These are phyloP conservation scores for Cyberlindnera japonica DNA, from an alignment of 805 yeast genomes.

Conservation along the genomic window DNA sequence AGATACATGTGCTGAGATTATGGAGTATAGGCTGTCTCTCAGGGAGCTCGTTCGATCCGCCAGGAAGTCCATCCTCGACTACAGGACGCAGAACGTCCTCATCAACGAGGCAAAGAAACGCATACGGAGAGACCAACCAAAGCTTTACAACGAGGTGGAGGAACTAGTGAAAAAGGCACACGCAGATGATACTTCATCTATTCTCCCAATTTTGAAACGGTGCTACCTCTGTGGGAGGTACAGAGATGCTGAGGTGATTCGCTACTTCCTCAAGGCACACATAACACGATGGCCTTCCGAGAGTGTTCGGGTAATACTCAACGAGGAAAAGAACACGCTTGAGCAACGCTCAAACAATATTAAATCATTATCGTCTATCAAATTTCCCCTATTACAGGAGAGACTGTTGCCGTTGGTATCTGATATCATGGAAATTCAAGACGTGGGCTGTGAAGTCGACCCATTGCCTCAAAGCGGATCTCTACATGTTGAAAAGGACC, in stretches of 20 bases:
- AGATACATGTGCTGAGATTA: too few species aligned
- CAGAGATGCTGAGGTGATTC: conserved; percentile 18
- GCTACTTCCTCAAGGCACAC: conserved; percentile 21
- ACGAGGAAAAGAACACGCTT: conserved; percentile 11
- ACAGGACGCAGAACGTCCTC: conserved; percentile 11
- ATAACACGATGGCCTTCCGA: conserved; percentile 25
- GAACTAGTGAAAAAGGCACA: conserved; percentile 4
- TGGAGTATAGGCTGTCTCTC: too few species aligned
- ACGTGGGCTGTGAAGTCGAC: background rate
- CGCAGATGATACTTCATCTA: conserved; percentile 3
- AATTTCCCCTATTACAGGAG: conserved; percentile 14
- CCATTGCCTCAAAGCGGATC: conserved; percentile 1
- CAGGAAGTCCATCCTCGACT: conserved; percentile 11
- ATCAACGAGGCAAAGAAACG: conserved; percentile 10
- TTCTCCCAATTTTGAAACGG: conserved; percentile 17
- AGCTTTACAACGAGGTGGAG: conserved; percentile 8
- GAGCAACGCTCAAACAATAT: conserved; percentile 9
- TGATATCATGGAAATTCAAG: background rate
- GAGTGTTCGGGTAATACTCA: conserved; percentile 8
- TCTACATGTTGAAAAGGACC: conserved; percentile 8
- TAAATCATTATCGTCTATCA: conserved; percentile 4
- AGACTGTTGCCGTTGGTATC: conserved; percentile 14
- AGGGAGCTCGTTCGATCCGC: conserved; percentile 5
- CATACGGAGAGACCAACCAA: conserved; percentile 12
- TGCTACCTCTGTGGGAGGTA: conserved; percentile 21